These are phyloP conservation scores for Abelmoschus esculentus DNA, from an alignment of 345 rosid genomes.

Conservation along the genomic window DNA sequence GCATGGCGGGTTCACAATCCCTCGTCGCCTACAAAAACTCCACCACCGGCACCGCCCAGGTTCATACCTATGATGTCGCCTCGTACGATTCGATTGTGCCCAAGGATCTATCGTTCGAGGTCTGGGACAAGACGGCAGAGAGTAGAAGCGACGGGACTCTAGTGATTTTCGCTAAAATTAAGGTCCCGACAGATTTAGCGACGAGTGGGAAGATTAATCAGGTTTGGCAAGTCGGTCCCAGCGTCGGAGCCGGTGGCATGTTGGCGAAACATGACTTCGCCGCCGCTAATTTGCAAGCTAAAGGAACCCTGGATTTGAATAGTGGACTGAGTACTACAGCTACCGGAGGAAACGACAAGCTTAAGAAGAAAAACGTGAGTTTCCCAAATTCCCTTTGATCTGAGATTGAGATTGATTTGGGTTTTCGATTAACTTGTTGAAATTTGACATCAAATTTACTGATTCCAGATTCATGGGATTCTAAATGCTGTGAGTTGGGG, in stretches of 20 bases:
- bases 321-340: slow-evolving; percentile 10
- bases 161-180: slow-evolving; percentile 48
- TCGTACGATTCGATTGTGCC: slow-evolving; percentile 22
- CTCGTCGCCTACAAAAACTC: slow-evolving; percentile 43
- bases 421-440: background rate
- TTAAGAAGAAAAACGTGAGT: slow-evolving; percentile 60
- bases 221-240: slow-evolving; percentile 82
- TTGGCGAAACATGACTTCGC: slow-evolving; percentile 25
- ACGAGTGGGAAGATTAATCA: slow-evolving; percentile 47
- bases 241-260: slow-evolving; percentile 10
- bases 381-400: background rate
- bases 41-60: slow-evolving; percentile 24
- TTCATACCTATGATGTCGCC: slow-evolving; percentile 37
- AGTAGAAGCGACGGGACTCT: slow-evolving; percentile 28
- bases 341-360: slow-evolving; percentile 24
- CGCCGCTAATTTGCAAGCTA: slow-evolving; percentile 25
- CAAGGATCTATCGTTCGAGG: slow-evolving; percentile 45
- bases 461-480: slow-evolving; percentile 70
- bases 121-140: slow-evolving; percentile 63
- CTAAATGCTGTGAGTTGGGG: slow-evolving; percentile 90
- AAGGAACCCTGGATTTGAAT: slow-evolving; percentile 29
- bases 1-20: slow-evolving; percentile 68
- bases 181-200: slow-evolving; percentile 50
- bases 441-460: background rate
- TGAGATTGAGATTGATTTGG: background rate